Evolutionary conservation across 352 stramenopile species (phyloP).

Genomic region (Aphanomyces stellatus): DNA sequence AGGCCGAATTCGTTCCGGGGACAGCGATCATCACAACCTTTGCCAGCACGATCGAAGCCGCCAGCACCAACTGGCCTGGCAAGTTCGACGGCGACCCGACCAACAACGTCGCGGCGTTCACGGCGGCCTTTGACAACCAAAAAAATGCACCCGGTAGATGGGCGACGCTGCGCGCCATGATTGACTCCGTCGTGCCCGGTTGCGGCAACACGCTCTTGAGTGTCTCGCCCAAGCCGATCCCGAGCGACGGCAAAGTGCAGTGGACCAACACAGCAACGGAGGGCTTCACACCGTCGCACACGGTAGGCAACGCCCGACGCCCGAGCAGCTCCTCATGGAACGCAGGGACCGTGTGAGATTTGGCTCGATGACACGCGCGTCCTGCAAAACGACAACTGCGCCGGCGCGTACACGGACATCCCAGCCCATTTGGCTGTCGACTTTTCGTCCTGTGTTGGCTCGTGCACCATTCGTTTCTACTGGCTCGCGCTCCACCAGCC

Average conservation of each 20-base stretch:
- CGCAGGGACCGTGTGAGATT: conserved; percentile 33
- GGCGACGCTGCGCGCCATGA: conserved; percentile 28
- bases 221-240: conserved; percentile 27
- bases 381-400: conserved; percentile 31
- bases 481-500: conserved; percentile 36
- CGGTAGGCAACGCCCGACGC: background rate
- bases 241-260: conserved; percentile 25
- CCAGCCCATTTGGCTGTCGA: conserved; percentile 28
- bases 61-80: background rate
- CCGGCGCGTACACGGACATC: conserved; percentile 23
- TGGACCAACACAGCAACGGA: conserved; percentile 27
- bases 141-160: conserved; percentile 21
- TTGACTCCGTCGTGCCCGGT: conserved; percentile 27
- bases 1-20: background rate
- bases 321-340: too few relatives aligned
- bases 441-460: conserved; percentile 29
- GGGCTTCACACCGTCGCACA: conserved; percentile 21
- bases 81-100: background rate
- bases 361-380: conserved; percentile 38
- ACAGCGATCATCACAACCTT: background rate
- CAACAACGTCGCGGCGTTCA: background rate
- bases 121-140: conserved; percentile 8
- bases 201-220: conserved; percentile 31
- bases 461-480: conserved; percentile 38
- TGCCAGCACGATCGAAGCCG: conserved; percentile 1